Conservation (phyloP, 306 rosid species). For the Pyrus communis region DNA sequence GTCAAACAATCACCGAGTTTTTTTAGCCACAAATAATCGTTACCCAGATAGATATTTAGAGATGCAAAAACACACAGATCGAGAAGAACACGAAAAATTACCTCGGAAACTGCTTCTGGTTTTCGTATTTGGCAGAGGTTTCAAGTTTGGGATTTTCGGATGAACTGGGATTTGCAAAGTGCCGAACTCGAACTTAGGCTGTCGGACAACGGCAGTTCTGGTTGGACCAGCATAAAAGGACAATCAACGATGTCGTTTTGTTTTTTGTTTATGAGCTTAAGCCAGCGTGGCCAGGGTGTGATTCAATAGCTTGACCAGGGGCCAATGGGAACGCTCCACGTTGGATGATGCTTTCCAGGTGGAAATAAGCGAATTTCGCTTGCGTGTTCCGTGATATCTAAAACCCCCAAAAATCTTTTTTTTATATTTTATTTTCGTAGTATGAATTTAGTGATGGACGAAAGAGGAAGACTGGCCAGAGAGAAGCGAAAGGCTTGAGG, state of each 20-base stretch:
- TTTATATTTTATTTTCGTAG: no score
- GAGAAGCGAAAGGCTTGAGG: no score
- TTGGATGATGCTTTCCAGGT: background rate
- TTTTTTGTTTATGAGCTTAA: background rate
- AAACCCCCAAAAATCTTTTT: no score
- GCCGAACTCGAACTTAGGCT: background rate
- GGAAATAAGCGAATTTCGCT: background rate
- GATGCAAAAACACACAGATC: background rate
- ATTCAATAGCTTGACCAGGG: background rate
- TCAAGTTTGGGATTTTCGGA: background rate
- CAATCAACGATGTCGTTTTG: background rate
- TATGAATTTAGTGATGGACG: no score
- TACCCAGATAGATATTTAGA: background rate
- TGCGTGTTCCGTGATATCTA: background rate
- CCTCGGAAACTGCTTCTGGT: background rate
- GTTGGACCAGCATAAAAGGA: background rate
- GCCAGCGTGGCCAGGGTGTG: slow-evolving; percentile 2
- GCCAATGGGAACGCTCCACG: background rate
- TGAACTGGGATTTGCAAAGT: background rate
- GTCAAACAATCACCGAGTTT: background rate
- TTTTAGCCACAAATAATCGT: background rate
- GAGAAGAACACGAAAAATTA: background rate
- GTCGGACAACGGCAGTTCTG: slow-evolving; percentile 7
- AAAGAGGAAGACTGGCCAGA: no score
- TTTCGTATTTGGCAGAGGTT: background rate